phyloP scores from a whole-genome alignment of 2,329 filamentous ascomycete genomes.

The Fusarium phyllophilum region DNA sequence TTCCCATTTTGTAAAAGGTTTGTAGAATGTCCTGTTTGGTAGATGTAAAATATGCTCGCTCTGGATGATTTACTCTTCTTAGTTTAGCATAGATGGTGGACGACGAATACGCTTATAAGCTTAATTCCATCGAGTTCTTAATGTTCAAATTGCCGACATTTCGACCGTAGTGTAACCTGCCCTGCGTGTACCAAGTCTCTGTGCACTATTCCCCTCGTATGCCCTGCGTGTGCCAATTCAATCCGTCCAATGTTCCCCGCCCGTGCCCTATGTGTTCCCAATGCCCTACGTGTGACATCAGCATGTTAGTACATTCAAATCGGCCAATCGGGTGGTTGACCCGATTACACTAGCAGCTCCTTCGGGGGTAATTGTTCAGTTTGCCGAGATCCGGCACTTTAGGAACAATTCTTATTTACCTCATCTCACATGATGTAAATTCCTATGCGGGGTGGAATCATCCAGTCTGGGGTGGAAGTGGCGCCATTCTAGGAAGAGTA shows the following conservation, averaged over 20 bases:
- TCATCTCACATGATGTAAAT: neutral
- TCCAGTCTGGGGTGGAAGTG: neutral
- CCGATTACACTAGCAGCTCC: neutral
- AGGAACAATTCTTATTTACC: neutral
- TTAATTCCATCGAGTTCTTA: neutral
- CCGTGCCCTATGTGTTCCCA: constrained; percentile 5
- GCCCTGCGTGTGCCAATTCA: constrained; percentile 17
- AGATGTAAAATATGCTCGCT: neutral
- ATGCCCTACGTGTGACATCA: constrained; percentile 4
- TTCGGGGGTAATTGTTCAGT: neutral
- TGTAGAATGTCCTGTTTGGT: no score
- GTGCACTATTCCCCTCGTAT: neutral
- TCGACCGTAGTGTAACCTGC: neutral
- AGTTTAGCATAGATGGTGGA: neutral
- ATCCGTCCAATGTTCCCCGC: neutral
- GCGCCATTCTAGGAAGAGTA: neutral
- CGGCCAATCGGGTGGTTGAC: neutral
- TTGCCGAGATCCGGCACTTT: neutral
- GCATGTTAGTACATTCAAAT: neutral
- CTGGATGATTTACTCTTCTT: no score
- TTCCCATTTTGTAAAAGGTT: constrained; percentile 43
- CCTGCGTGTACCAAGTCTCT: neutral
- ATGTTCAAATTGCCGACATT: neutral
- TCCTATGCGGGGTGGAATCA: constrained; percentile 3
- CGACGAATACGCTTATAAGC: neutral